A percentile compares a stretch with the other conserved stretches of the same genome.
phyloP scores from a whole-genome alignment of 2,329 filamentous ascomycete genomes.

The Chaetomium olivaceum region DNA sequence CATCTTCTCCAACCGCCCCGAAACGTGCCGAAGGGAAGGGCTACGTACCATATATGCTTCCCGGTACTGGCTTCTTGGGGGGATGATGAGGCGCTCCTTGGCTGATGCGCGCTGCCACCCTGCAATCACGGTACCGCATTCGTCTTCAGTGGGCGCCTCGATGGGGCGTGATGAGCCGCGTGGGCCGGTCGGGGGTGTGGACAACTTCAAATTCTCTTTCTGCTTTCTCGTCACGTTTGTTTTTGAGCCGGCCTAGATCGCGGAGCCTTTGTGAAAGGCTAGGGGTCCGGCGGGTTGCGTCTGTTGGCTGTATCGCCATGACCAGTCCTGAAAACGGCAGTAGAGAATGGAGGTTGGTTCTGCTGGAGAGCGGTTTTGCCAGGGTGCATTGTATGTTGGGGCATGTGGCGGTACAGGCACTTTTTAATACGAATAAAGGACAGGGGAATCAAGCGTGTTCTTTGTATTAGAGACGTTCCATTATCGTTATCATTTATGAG shows the following conservation, averaged over 20 bases:
- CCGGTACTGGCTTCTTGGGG: not conserved
- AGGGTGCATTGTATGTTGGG: not conserved
- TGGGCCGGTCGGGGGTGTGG: constrained; percentile 35
- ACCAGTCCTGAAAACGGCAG: not conserved
- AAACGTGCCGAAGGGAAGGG: not conserved
- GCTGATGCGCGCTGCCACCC: constrained; percentile 26
- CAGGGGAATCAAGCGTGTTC: constrained; percentile 15
- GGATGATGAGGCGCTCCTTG: not conserved
- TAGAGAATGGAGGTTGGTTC: not conserved
- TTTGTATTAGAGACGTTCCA: constrained; percentile 14
- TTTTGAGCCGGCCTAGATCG: constrained; percentile 19
- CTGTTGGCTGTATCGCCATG: constrained; percentile 6
- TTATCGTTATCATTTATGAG: not conserved
- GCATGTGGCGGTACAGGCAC: not conserved
- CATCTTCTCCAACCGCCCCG: not conserved
- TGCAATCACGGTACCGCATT: constrained; percentile 33
- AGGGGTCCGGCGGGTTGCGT: not conserved
- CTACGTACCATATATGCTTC: constrained; percentile 1
- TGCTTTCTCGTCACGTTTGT: constrained; percentile 13
- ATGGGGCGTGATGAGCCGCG: constrained; percentile 24
- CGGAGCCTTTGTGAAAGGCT: constrained; percentile 27
- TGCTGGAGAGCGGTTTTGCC: not conserved
- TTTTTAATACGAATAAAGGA: constrained; percentile 9
- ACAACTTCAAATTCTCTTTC: constrained; percentile 17
- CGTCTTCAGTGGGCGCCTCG: constrained; percentile 35